Evolutionary conservation across 805 yeast genomes (phyloP), one percentile per base, ranked within the genome.

Genomic region (Pichia membranifaciens): DNA sequence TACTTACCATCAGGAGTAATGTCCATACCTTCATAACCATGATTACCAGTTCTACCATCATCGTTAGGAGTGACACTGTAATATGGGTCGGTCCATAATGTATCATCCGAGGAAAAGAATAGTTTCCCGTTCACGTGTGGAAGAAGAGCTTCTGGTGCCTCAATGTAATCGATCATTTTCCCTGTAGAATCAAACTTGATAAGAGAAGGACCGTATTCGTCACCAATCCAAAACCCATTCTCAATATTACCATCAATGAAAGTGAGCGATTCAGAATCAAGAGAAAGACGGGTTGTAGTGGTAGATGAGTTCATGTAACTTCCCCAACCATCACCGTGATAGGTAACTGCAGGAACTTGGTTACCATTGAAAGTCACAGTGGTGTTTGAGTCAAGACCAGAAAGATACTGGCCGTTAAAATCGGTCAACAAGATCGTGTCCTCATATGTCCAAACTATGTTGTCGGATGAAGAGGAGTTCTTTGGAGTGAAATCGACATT

Each of bases 201-300:
- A 23, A 61, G 40, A 23, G 57, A 57, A n/a, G 68, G 68, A 5
- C 68, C 68, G 43, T 64, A 64, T 45, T 62, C 68, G 49, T 64
- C 68, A 38, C 61, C 48, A 41, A 64, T 56, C 67, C 67, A 61
- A 49, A 64, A 64, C 2, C 68, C 68, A 37, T 62, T 61, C 28
- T 45, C 35, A 36, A 62, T 56, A 38, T 59, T 61, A 41, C 66
- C 67, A 23, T 52, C 52, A 43, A 64, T 49, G 8, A 64, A 51
- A 29, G 57, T 51, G 23, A 64, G 34, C 17, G 62, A 55, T 49
- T 64, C 67, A 6, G 67, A 53, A 46, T 64, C 68, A 28, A 64
- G 46, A 32, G 65, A 61, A 6, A 62, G 57, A n/a, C 58, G 48
- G 8, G 65, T 59, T 5, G 63, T 56, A 9, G 56, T 50, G 1